Conservation (phyloP, 257 asterid species). For the Solanum appendiculatum region DNA sequence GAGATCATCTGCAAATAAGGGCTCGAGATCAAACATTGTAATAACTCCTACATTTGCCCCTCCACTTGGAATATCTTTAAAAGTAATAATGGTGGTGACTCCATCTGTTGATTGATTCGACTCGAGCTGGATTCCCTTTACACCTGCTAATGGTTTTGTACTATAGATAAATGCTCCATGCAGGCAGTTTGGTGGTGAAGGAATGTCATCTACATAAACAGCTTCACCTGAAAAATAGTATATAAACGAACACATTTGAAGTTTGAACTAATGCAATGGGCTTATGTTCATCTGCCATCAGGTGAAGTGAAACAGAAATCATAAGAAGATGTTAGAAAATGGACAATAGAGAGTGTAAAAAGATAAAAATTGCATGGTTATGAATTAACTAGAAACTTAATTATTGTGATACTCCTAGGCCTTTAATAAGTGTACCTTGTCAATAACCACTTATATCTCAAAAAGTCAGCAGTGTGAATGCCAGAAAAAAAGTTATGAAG, state of each 20-base stretch:
- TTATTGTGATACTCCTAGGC: neutral
- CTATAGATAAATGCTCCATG: constrained; percentile 65
- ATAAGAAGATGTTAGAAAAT: neutral
- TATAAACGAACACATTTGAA: neutral
- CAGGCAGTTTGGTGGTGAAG: constrained; percentile 57
- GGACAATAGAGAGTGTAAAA: neutral
- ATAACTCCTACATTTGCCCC: constrained; percentile 47
- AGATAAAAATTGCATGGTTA: too few relatives aligned
- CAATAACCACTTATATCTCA: too few relatives aligned
- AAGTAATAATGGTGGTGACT: constrained; percentile 32
- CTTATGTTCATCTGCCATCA: neutral
- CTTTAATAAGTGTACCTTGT: too few relatives aligned
- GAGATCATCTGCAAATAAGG: constrained; percentile 53
- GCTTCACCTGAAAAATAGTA: constrained; percentile 53
- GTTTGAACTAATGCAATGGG: neutral
- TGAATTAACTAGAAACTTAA: neutral
- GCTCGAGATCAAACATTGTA: constrained; percentile 33
- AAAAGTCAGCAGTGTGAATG: too few relatives aligned
- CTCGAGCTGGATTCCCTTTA: constrained; percentile 31
- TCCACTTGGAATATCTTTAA: constrained; percentile 50
- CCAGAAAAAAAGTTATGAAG: neutral
- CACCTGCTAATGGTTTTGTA: constrained; percentile 44
- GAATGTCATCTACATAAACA: constrained; percentile 64
- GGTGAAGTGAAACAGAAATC: neutral
- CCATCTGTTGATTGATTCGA: constrained; percentile 19